Evolutionary conservation across 2,329 filamentous ascomycete genomes (phyloP), one percentile per base, ranked within the genome.

Genomic region (Colletotrichum coccodes): DNA sequence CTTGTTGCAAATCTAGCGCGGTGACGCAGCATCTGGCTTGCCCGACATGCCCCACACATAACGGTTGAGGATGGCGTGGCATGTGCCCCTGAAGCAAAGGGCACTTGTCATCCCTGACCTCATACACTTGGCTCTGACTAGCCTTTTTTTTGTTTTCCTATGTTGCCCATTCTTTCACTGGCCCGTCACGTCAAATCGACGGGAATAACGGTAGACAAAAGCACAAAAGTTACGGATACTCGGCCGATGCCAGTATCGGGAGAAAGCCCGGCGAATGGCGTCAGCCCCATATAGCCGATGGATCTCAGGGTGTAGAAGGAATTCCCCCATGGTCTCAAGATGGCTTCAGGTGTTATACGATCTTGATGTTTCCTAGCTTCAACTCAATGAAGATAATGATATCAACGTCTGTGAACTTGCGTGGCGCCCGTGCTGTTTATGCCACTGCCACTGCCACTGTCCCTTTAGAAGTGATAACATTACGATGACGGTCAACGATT

Each of bases 31-130:
- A 64, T 70, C 58, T 62, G 52, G 47, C 47, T 21, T 57, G 52
- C 53, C 49, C 60, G 47, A 56, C 16, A 64, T 40, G 44, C 54
- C 58, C 38, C 70, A 75, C 40, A 59, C 71, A 81, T 77, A 75
- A 84, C 83, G 82, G 78, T 76, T 76, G 80, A 81, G 82, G 83
- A 84, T 81, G 83, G 82, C 79, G 79, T 83, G 78, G 76, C 75
- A 62, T 57, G 56, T 67, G 59, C 38, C 73, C 49, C 59, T 64
- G 34, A 56, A 64, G 71, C 68, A 67, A 73, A 32, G 60, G 63
- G 50, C 61, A 42, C 69, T 64, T 73, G 75, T 77, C 78, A 81
- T 80, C 81, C 82, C 82, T 84, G 82, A 80, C 82, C 82, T 82
- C 77, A 63, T 38, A 58, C 18, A 64, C 36, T 26, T 54, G 30